Evolutionary conservation across 441 rosid genomes (phyloP).

Genomic region (Viola pubescens): DNA sequence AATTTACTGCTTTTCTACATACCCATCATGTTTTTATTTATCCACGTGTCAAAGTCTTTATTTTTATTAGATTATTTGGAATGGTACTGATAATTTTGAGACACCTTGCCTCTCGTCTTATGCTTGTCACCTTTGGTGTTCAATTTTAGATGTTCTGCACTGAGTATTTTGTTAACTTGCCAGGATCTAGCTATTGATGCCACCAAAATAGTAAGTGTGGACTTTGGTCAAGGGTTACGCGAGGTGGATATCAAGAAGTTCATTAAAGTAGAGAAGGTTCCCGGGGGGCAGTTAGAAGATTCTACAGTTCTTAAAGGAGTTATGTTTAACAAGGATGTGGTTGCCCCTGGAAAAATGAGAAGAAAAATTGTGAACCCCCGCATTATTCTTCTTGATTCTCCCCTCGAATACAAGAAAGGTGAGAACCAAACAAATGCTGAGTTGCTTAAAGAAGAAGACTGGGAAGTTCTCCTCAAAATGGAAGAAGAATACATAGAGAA

Average conservation of each 20-base stretch:
- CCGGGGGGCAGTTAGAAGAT: conserved; percentile 92
- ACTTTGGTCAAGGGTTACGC: conserved; percentile 85
- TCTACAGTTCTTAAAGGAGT: conserved; percentile 88
- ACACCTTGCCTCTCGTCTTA: neutral
- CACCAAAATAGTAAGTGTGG: conserved; percentile 69
- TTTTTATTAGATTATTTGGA: neutral
- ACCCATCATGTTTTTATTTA: too few relatives aligned
- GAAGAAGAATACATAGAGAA: conserved; percentile 89
- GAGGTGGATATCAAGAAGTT: conserved; percentile 93
- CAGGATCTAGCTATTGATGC: conserved; percentile 96
- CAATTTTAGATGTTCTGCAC: neutral
- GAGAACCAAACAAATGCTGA: conserved; percentile 97
- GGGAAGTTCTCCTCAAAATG: conserved; percentile 76
- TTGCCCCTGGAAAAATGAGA: conserved; percentile 93
- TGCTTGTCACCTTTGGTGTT: too few relatives aligned
- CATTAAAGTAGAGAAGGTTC: conserved; percentile 88
- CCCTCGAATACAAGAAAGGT: conserved; percentile 97
- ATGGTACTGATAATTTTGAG: neutral
- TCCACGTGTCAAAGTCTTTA: neutral
- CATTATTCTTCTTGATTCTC: conserved; percentile 79
- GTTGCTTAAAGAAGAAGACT: conserved; percentile 85
- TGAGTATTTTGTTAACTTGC: conserved; percentile 13
- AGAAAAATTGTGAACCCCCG: conserved; percentile 82
- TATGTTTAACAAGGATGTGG: conserved; percentile 87
- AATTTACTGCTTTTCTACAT: too few relatives aligned